Conservation (phyloP, 2,329 filamentous ascomycete genomes). For the Elsinoe fawcettii region DNA sequence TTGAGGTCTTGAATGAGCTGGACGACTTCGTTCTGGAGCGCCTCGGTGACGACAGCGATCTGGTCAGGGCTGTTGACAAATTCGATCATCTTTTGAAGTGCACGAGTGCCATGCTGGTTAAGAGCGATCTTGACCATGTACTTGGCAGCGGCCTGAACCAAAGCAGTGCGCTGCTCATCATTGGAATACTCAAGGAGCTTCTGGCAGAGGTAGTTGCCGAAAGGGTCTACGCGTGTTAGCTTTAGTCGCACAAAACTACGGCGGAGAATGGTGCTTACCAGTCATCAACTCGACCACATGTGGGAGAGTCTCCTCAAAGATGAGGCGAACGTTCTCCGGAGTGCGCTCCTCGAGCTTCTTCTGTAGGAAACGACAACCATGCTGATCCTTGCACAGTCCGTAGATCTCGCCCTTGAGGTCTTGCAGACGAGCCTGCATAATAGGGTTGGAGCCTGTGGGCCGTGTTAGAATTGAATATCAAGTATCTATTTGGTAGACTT, state of each 20-base stretch:
- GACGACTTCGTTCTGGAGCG: conserved; percentile 76
- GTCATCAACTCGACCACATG: conserved; percentile 98
- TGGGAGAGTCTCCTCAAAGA: conserved; percentile 86
- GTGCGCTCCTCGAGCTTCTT: conserved; percentile 92
- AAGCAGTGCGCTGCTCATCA: conserved; percentile 84
- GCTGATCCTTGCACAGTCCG: conserved; percentile 90
- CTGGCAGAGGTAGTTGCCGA: conserved; percentile 98
- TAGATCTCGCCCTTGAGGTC: conserved; percentile 78
- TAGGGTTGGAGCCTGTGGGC: conserved; percentile 6
- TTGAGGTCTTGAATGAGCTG: conserved; percentile 95
- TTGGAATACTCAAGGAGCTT: conserved; percentile 94
- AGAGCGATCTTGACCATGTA: conserved; percentile 89
- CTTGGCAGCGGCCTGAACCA: conserved; percentile 82
- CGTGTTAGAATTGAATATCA: not conserved
- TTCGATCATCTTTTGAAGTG: conserved; percentile 99
- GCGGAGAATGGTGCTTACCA: conserved; percentile 32
- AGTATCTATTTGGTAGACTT: not conserved
- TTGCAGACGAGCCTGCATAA: conserved; percentile 61
- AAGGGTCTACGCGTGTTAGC: conserved; percentile 58
- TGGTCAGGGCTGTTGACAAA: conserved; percentile 82
- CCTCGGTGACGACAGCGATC: conserved; percentile 77
- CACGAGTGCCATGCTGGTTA: conserved; percentile 94
- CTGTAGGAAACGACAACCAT: conserved; percentile 92
- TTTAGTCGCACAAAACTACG: not conserved
- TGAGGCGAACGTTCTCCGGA: conserved; percentile 76